Conservation (phyloP, 495 filamentous ascomycete species). For the Trichoderma asperelloides region DNA sequence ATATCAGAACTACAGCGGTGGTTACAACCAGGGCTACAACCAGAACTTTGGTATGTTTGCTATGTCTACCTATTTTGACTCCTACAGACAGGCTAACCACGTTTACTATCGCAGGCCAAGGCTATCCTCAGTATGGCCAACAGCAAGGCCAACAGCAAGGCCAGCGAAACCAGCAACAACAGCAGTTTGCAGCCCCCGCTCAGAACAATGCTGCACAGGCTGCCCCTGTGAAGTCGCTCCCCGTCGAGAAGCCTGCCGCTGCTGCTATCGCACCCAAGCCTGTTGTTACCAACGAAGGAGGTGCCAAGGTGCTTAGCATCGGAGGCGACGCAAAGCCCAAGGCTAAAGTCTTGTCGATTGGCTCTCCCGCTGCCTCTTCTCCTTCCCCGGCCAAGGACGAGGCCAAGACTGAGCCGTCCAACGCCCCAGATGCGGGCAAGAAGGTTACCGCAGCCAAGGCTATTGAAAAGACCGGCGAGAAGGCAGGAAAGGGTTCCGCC, state of each 20-base stretch:
- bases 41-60: slow-evolving; percentile 46
- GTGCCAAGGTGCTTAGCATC: slow-evolving; percentile 46
- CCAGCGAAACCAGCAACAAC: slow-evolving; percentile 48
- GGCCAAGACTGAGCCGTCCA: slow-evolving; percentile 30
- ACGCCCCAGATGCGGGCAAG: slow-evolving; percentile 48
- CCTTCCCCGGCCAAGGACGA: slow-evolving; percentile 33
- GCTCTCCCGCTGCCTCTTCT: slow-evolving; percentile 32
- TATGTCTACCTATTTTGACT: slow-evolving; percentile 21
- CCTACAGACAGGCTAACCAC: neutral
- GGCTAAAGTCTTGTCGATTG: slow-evolving; percentile 63
- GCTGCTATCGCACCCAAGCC: slow-evolving; percentile 38
- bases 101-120: neutral
- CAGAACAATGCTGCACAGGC: slow-evolving; percentile 65
- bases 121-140: slow-evolving; percentile 26
- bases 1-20: slow-evolving; percentile 43
- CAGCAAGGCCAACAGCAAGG: slow-evolving; percentile 29
- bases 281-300: slow-evolving; percentile 34
- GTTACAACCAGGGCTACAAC: slow-evolving; percentile 43
- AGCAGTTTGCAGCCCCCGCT: slow-evolving; percentile 40
- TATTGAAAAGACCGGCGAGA: slow-evolving; percentile 76
- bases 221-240: slow-evolving; percentile 26
- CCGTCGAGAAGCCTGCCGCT: slow-evolving; percentile 17
- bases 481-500: slow-evolving; percentile 37
- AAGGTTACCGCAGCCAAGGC: slow-evolving; percentile 57
- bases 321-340: slow-evolving; percentile 46